These are phyloP conservation scores for Trichophyton verrucosum DNA, from an alignment of 2,329 filamentous ascomycete species.

Conservation along the genomic window DNA sequence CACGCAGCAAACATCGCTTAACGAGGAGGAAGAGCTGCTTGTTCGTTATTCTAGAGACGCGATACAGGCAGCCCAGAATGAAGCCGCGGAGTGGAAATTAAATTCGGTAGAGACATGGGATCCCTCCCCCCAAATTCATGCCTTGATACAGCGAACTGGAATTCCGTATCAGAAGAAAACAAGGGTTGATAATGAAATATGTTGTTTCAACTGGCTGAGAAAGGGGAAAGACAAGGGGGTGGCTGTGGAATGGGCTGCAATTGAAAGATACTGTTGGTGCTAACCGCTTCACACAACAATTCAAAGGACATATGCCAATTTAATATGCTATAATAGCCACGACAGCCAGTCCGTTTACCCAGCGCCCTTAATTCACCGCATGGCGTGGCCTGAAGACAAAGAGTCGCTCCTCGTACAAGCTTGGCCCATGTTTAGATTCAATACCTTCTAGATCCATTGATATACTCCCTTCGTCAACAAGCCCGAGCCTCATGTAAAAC, in stretches of 20 bases:
- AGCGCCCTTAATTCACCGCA: neutral
- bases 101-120: conserved; percentile 16
- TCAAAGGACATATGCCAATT: no score
- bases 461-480: conserved; percentile 9
- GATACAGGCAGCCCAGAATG: conserved; percentile 14
- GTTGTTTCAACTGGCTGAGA: conserved; percentile 17
- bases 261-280: neutral
- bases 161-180: conserved; percentile 10
- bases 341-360: neutral
- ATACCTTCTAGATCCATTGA: conserved; percentile 10
- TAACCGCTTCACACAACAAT: neutral
- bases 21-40: conserved; percentile 9
- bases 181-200: neutral
- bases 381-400: conserved; percentile 10
- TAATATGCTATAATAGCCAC: neutral
- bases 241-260: conserved; percentile 17
- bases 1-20: neutral
- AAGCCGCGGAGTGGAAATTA: conserved; percentile 17
- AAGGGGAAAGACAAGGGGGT: conserved; percentile 21
- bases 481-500: conserved; percentile 12
- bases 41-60: conserved; percentile 12
- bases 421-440: conserved; percentile 5
- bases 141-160: conserved; percentile 10
- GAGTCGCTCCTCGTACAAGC: conserved; percentile 13
- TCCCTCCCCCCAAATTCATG: conserved; percentile 10